Evolutionary conservation across 805 yeast species (phyloP), one percentile per base, ranked within the genome.

Genomic region (Yarrowia sp.): DNA sequence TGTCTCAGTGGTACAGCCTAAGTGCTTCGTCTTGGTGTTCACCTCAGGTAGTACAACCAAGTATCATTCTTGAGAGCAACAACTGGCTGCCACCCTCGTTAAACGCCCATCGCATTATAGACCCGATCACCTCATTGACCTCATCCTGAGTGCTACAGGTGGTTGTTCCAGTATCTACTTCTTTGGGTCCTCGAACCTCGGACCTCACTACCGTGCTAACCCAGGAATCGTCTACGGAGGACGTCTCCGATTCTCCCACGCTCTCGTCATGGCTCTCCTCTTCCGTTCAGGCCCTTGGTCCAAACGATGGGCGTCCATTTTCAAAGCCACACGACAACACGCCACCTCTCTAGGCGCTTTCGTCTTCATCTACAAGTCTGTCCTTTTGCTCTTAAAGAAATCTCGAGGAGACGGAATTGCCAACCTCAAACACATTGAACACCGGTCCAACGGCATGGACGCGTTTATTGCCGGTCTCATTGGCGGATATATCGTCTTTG

Each of bases 211-310:
- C 49, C 26, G 32, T 22, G 8, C 67, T 63, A 63, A 63, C 43
- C 5, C 46, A 72, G 87, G 88, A 19, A 78, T 84, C 8, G 86
- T 85, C 8, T 87, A 87, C 71, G 91, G 91, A 1, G 88, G 87
- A 3, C 82, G 85, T 72, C 77, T 87, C 48, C 79, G 91, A 63
- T 86, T 87, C 73, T 83, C 87, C 61, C 91, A 87, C 76, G 87
- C 90, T 0, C 74, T 87, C 61, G 91, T 87, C 56, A 87, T 87
- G 77, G 84, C 85, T 59, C 75, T 86, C 42, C 78, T 87, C 36
- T 87, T 86, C 74, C 78, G 85, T 58, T 79, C 82, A 45, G 88
- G 88, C 5, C 83, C 86, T 55, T 77, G 71, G 42, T 72, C 74
- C 63, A 82, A 83, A n/a, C 76, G 88, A 69, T 70, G 85, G 55